A percentile compares a stretch with the other conserved stretches of the same genome.
Evolutionary conservation across 1,139 yeast genomes (phyloP).

Genomic region (Candida sanyaensis): DNA sequence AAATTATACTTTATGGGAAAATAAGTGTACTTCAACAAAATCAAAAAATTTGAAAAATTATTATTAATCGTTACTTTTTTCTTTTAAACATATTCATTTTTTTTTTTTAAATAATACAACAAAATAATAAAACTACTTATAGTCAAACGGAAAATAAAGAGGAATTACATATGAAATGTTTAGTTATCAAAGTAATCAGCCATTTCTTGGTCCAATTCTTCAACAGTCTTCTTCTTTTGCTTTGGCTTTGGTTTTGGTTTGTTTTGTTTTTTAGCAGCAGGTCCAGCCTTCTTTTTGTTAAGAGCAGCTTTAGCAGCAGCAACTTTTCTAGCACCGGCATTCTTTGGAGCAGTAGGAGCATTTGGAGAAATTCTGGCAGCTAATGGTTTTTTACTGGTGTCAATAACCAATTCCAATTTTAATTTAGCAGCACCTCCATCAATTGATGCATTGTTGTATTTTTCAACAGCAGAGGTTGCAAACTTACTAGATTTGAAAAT

Average conservation of each 20-base stretch:
- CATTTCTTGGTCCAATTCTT: conserved; percentile 93
- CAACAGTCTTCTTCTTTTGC: conserved; percentile 74
- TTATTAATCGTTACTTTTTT: too few species aligned
- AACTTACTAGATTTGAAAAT: conserved; percentile 66
- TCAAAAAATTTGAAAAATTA: too few species aligned
- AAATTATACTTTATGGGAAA: too few species aligned
- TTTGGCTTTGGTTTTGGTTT: conserved; percentile 35
- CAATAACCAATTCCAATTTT: conserved; percentile 83
- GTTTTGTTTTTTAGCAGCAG: conserved; percentile 19
- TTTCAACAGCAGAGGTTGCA: conserved; percentile 74
- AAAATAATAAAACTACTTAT: not conserved
- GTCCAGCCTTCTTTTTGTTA: conserved; percentile 25
- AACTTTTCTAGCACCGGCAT: conserved; percentile 28
- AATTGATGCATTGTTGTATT: conserved; percentile 90
- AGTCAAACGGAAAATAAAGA: too few species aligned
- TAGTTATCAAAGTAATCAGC: conserved; percentile 65
- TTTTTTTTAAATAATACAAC: not conserved
- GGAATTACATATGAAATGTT: not conserved
- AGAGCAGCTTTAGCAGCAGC: conserved; percentile 23
- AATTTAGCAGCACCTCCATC: conserved; percentile 82
- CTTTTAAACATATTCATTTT: not conserved
- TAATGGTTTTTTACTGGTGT: conserved; percentile 79
- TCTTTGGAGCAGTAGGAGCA: conserved; percentile 21
- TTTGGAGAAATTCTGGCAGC: conserved; percentile 59
- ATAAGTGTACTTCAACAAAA: too few species aligned